Evolutionary conservation across 192 early-diverging fungal genomes (phyloP).

Genomic region (Funneliformis mosseae): DNA sequence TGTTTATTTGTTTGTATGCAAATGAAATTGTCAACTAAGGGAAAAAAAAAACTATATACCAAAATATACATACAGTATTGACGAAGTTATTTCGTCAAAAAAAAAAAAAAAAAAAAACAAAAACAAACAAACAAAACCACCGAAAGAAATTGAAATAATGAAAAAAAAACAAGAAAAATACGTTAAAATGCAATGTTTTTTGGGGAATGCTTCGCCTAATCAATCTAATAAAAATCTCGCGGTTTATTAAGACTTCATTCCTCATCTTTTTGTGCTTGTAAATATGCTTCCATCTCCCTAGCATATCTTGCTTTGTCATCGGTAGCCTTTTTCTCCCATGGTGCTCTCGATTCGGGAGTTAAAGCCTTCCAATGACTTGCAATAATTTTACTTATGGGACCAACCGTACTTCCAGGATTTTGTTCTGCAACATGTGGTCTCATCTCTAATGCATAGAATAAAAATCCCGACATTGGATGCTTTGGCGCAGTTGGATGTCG

Average conservation of each 20-base stretch:
- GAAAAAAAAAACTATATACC: not conserved
- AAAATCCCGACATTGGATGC: slow-evolving; percentile 85
- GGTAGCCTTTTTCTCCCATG: slow-evolving; percentile 56
- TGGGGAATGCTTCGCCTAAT: no score
- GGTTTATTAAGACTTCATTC: not conserved
- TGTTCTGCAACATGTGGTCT: slow-evolving; percentile 64
- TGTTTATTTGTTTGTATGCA: not conserved
- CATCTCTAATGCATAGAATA: slow-evolving; percentile 73
- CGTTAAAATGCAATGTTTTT: no score
- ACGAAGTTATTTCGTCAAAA: not conserved
- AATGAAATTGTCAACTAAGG: not conserved
- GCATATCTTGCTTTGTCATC: slow-evolving; percentile 73
- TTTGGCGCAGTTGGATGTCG: slow-evolving; percentile 79
- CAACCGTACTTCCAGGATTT: slow-evolving; percentile 69
- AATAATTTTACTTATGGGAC: slow-evolving; percentile 76
- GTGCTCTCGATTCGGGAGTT: slow-evolving; percentile 49
- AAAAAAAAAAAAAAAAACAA: no score
- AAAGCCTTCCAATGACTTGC: slow-evolving; percentile 68
- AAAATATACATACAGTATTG: not conserved
- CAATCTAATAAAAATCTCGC: no score
- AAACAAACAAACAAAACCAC: no score
- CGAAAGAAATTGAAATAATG: no score
- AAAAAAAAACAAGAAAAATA: no score
- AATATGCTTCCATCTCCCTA: slow-evolving; percentile 60
- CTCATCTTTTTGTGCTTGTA: slow-evolving; percentile 25